Conservation (phyloP, 495 filamentous ascomycete genomes). For the Gamarada debralockiae region DNA sequence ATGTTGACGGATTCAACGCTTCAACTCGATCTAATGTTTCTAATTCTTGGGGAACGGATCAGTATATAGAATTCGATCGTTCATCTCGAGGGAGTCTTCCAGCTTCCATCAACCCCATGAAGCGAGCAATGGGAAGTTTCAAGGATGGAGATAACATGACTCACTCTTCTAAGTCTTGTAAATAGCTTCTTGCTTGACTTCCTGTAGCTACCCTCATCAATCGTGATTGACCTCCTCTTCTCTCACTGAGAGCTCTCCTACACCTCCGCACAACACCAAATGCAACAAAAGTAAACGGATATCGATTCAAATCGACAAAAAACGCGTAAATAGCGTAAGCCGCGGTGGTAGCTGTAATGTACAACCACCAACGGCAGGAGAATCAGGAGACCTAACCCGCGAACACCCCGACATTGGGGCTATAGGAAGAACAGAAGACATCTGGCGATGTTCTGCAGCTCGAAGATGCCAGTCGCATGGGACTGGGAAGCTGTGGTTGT, state of each 20-base stretch:
- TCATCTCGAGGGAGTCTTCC: too few relatives aligned
- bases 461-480: slow-evolving; percentile 27
- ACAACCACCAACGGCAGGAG: slow-evolving; percentile 33
- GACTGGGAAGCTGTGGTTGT: slow-evolving; percentile 29
- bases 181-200: slow-evolving; percentile 1
- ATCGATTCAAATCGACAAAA: slow-evolving; percentile 18
- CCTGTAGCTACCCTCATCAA: slow-evolving; percentile 15
- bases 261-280: slow-evolving; percentile 11
- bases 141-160: neutral
- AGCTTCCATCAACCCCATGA: too few relatives aligned
- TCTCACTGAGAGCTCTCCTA: slow-evolving; percentile 2
- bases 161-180: slow-evolving; percentile 15
- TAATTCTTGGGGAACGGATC: too few relatives aligned
- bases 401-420: slow-evolving; percentile 73
- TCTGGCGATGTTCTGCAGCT: slow-evolving; percentile 29
- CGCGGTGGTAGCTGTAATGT: slow-evolving; percentile 26
- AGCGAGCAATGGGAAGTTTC: too few relatives aligned
- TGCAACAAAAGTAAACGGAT: slow-evolving; percentile 15
- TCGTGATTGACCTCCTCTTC: slow-evolving; percentile 17
- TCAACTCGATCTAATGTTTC: too few relatives aligned
- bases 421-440: slow-evolving; percentile 47
- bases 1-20: slow-evolving; percentile 11
- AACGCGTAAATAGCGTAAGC: slow-evolving; percentile 22
- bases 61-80: too few relatives aligned
- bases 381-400: slow-evolving; percentile 44